A percentile compares a stretch with the other conserved stretches of the same genome.
Evolutionary conservation across 2,329 filamentous ascomycete species (phyloP).

Genomic region (Trichophyton mentagrophytes): DNA sequence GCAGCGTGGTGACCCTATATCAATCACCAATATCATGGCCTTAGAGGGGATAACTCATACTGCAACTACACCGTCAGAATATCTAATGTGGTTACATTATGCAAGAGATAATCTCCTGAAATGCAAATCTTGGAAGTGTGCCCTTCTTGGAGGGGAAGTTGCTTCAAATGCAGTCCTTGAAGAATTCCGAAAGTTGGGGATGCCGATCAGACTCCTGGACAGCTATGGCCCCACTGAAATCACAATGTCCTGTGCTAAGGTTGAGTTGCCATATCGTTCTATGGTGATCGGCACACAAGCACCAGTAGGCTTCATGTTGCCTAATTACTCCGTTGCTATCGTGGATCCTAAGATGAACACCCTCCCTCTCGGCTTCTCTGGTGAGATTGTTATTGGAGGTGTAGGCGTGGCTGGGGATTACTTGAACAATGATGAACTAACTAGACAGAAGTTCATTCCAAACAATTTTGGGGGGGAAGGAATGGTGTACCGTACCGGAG

Average conservation of each 20-base stretch:
- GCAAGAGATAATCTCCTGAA: slow-evolving; percentile 11
- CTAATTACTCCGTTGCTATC: slow-evolving; percentile 30
- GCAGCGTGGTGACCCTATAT: slow-evolving; percentile 15
- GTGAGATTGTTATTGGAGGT: slow-evolving; percentile 33
- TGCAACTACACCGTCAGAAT: slow-evolving; percentile 17
- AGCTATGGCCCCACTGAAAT: slow-evolving; percentile 18
- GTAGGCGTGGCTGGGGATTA: slow-evolving; percentile 17
- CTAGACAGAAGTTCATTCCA: slow-evolving; percentile 14
- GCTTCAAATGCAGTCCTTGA: slow-evolving; percentile 6
- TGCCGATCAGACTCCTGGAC: slow-evolving; percentile 12
- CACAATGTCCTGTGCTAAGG: slow-evolving; percentile 11
- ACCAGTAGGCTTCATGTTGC: slow-evolving; percentile 18
- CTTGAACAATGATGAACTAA: slow-evolving; percentile 12
- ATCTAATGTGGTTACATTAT: slow-evolving; percentile 12
- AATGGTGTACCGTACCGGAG: slow-evolving; percentile 8
- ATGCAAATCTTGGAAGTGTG: slow-evolving; percentile 13
- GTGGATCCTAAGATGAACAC: slow-evolving; percentile 28
- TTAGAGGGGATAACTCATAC: slow-evolving; percentile 15
- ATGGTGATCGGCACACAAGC: not conserved
- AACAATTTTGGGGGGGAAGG: slow-evolving; percentile 12
- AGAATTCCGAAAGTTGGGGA: slow-evolving; percentile 9
- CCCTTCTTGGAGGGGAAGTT: slow-evolving; percentile 15
- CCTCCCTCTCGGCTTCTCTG: slow-evolving; percentile 29
- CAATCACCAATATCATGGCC: slow-evolving; percentile 13
- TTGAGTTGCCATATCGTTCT: slow-evolving; percentile 14